Base-by-base conservation (phyloP, 768 basidiomycete genomes). In the Rhizopogon roseolus region DNA sequence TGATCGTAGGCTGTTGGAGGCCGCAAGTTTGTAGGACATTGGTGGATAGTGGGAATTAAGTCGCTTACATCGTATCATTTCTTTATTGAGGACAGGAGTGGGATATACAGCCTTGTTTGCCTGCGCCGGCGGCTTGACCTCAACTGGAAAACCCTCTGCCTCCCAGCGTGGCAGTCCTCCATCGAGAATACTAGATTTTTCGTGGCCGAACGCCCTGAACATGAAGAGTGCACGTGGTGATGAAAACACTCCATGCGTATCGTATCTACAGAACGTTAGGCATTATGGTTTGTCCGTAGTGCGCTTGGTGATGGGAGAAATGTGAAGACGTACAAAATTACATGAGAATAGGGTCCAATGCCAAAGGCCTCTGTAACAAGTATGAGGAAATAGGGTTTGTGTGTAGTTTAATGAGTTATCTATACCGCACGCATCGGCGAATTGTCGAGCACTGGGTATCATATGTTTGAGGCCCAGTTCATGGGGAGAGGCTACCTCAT, bases 171-270 rank as follows among this genome's bases (percentile, higher is more conserved):
- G 92, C 11, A 98, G 79, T 17, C 95, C 96, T n/a, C 97, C 97
- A 67, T 98, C 84, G 14, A 99, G 77, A 10, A 98, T 80, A 56
- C 89, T 91, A 7, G 93, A 91, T 41, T 85, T 85, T 32, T 76
- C 69, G 68, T 99, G 97, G 7, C 92, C 91, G 69, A 97, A 93
- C 22, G 88, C 79, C 71, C 89, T 82, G 80, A 98, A 97, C 76
- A 92, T 98, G 76, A 90, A 98, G 41, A 94, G 78, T 2, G 93
- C 92, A 54, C 97, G 82, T 51, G 97, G 95, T 19, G 93, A 82
- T 2, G 90, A 93, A 76, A 98, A 98, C 16, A 98, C 75, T 10
- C 97, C 96, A 54, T 87, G 81, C 1, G 86, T 76, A 66, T 99
- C 97, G 67, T 98, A 99, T 57, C 89, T 91, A 49, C 50, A 42